Base-by-base conservation (phyloP, 2,329 filamentous ascomycete genomes). In the Exophiala spinifera region DNA sequence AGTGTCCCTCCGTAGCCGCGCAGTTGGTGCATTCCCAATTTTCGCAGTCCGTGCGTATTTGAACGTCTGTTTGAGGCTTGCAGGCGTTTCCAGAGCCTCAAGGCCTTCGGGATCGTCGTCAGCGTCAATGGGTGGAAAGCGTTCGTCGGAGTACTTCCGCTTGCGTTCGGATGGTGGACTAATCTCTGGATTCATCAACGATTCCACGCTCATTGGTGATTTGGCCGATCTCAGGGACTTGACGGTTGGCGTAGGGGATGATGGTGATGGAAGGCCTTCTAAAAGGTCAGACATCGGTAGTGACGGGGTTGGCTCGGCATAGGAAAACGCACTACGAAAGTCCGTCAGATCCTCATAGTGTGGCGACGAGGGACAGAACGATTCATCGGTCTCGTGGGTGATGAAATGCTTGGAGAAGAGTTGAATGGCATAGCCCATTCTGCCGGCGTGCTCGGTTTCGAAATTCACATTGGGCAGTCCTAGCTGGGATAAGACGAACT, bases 401-500 rank as follows among this genome's bases (percentile, higher is more conserved):
- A 44, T 34, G 25, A 57, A 57, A 19, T 40, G 23, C 8, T 51
- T 13, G 13, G 19, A 33, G 36, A 49, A 40, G 3, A 10, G 10
- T 6, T 46, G 21, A 14, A 60, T 25, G 17, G 54, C 21, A 13
- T 43, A 6, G 23, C 51, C 13, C 7, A 61, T 51, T 5, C 55
- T 46, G 4, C 15, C 25, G 14, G 36, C 36, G 40, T 61, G 58
- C n/a, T 60, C 45, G 19, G 31, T 28, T 36, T 61, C 61, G 45
- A 61, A 63, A 3, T 28, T 31, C 4, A 44, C 51, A 42, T 49
- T 56, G 15, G 15, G 28, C 20, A 44, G 49, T 10, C 54, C 54
- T 11, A 56, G 49, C 48, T 61, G 58, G 44, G 51, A 46, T 17
- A 63, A 47, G 21, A 53, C 61, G 48, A 61, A 63, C 28, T 53